Conservation (phyloP, 805 yeast genomes). For the Yamadazyma takamatsuzukensis region DNA sequence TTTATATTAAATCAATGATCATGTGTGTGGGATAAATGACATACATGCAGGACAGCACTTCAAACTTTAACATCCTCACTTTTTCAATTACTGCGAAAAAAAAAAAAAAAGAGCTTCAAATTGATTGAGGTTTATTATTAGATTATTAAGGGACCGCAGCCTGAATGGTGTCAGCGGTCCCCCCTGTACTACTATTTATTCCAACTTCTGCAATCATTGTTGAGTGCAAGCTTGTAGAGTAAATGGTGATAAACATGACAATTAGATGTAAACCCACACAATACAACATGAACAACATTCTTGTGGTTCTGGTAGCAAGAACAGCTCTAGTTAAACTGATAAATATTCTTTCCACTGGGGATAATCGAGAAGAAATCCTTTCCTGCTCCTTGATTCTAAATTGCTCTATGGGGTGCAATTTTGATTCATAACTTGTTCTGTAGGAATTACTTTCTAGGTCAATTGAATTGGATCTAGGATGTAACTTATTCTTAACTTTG, state of each 20-base stretch:
- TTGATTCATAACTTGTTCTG: constrained; percentile 65
- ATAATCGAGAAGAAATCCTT: constrained; percentile 64
- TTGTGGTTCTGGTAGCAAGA: constrained; percentile 67
- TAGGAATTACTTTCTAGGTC: constrained; percentile 58
- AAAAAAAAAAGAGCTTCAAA: no score
- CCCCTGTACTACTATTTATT: constrained; percentile 37
- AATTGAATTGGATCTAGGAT: constrained; percentile 30
- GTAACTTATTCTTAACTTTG: constrained; percentile 11
- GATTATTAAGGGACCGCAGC: background rate
- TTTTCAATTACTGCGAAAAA: background rate
- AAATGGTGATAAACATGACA: constrained; percentile 61
- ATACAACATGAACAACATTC: constrained; percentile 71
- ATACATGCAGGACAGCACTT: no score
- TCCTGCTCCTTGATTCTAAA: constrained; percentile 77
- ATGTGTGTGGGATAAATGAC: no score
- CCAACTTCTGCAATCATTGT: constrained; percentile 47
- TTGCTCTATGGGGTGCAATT: constrained; percentile 77
- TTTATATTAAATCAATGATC: no score
- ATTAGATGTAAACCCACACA: constrained; percentile 72
- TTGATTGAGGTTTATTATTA: background rate
- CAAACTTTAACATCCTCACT: no score
- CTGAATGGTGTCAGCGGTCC: constrained; percentile 19
- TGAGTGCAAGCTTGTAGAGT: constrained; percentile 46
- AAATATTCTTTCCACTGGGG: constrained; percentile 77
- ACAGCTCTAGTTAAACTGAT: constrained; percentile 68